These are phyloP conservation scores for Dictyostelium capitatum DNA, from an alignment of 78 protist species.

Conservation along the genomic window DNA sequence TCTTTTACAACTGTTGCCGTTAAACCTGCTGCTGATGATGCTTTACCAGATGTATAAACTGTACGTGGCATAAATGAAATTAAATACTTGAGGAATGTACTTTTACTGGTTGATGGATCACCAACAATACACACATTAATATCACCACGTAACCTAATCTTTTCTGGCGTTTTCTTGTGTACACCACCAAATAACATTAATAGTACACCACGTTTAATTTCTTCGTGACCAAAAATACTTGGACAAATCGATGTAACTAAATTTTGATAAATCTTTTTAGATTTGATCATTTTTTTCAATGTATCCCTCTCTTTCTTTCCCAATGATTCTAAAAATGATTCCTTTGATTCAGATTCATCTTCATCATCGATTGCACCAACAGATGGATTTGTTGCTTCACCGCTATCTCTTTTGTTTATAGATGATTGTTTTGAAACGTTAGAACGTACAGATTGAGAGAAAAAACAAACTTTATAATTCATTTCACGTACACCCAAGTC, in stretches of 20 bases:
- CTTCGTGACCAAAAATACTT: constrained; percentile 88
- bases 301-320: constrained; percentile 79
- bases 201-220: constrained; percentile 97
- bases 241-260: constrained; percentile 91
- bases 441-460: constrained; percentile 86
- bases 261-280: constrained; percentile 59
- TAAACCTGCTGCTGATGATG: constrained; percentile 97
- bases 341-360: constrained; percentile 1
- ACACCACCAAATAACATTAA: constrained; percentile 99
- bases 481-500: constrained; percentile 97
- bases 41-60: constrained; percentile 98
- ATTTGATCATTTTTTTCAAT: constrained; percentile 67
- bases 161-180: constrained; percentile 94
- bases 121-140: constrained; percentile 99
- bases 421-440: not conserved
- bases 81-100: constrained; percentile 98
- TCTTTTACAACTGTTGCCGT: constrained; percentile 99
- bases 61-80: constrained; percentile 96
- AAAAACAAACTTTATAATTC: constrained; percentile 93
- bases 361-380: constrained; percentile 15
- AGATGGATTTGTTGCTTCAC: not conserved
- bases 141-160: constrained; percentile 97
- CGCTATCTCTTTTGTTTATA: constrained; percentile 25
- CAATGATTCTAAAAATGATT: constrained; percentile 42
- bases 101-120: constrained; percentile 99